Conservation (phyloP, 108 stramenopile genomes). For the Mayamaea pseudoterrestris region DNA sequence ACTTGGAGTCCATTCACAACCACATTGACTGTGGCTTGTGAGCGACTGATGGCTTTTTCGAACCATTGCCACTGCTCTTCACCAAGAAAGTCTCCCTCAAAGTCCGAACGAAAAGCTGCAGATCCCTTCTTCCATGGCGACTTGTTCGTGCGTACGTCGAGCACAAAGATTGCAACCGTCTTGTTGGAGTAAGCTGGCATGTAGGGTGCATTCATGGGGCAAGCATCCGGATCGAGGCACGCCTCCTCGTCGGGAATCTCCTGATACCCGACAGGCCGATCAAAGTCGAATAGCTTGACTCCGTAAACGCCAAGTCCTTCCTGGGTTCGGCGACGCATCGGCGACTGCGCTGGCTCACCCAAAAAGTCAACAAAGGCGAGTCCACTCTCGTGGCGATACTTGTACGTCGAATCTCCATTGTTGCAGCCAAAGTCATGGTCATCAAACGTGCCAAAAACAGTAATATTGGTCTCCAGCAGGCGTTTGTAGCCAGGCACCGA, state of each 20-base stretch:
- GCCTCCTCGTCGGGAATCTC: slow-evolving; percentile 34
- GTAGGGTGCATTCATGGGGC: slow-evolving; percentile 1
- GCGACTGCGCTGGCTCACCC: slow-evolving; percentile 19
- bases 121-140: slow-evolving; percentile 55
- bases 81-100: slow-evolving; percentile 62
- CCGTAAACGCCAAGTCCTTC: slow-evolving; percentile 47
- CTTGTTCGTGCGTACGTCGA: slow-evolving; percentile 62
- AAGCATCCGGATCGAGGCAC: slow-evolving; percentile 31
- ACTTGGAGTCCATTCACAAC: slow-evolving; percentile 65
- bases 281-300: slow-evolving; percentile 58
- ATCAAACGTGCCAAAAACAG: slow-evolving; percentile 58
- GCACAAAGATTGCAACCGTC: slow-evolving; percentile 60
- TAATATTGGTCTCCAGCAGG: slow-evolving; percentile 18
- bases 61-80: slow-evolving; percentile 80
- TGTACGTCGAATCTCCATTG: slow-evolving; percentile 46
- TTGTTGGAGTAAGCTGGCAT: slow-evolving; percentile 16
- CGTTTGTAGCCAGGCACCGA: slow-evolving; percentile 26
- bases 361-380: slow-evolving; percentile 53
- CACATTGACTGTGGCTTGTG: slow-evolving; percentile 59
- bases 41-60: slow-evolving; percentile 44
- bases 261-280: slow-evolving; percentile 8
- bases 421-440: slow-evolving; percentile 64
- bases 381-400: slow-evolving; percentile 22
- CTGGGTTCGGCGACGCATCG: slow-evolving; percentile 29
- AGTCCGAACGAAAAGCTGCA: slow-evolving; percentile 1